These are phyloP conservation scores for Halteria grandinella DNA, from an alignment of 73 alveolate species.

Conservation along the genomic window DNA sequence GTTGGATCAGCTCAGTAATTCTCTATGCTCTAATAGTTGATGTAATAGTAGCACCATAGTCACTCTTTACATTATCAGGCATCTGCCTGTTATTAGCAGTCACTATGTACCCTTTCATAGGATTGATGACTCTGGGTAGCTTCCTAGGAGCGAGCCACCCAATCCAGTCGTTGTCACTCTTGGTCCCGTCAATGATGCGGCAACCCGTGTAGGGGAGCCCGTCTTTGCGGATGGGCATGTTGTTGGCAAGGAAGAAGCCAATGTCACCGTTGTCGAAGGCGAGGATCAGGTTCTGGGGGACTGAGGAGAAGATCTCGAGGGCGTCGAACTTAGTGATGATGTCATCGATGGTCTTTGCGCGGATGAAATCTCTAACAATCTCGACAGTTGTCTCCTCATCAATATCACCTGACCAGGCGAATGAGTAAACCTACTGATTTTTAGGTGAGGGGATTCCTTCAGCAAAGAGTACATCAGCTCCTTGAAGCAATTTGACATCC, in stretches of 20 bases:
- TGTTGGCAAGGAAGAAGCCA: constrained; percentile 1
- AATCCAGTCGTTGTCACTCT: constrained; percentile 60
- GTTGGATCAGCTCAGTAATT: constrained; percentile 70
- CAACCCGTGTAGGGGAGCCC: constrained; percentile 39
- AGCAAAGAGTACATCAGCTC: constrained; percentile 22
- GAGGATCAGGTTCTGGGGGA: constrained; percentile 3
- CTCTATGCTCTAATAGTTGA: constrained; percentile 81
- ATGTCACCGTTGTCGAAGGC: constrained; percentile 57
- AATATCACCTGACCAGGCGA: constrained; percentile 38
- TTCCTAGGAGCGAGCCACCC: constrained; percentile 32
- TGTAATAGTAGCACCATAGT: constrained; percentile 45
- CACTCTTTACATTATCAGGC: constrained; percentile 42
- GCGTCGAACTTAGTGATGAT: background rate
- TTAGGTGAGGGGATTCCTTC: constrained; percentile 4
- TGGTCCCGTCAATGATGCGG: constrained; percentile 54
- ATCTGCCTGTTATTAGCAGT: constrained; percentile 90
- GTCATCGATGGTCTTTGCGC: constrained; percentile 16
- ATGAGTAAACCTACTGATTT: background rate
- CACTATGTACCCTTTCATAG: constrained; percentile 92
- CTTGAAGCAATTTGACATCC: constrained; percentile 20
- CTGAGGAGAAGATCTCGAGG: background rate
- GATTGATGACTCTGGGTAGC: constrained; percentile 82
- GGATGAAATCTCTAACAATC: background rate
- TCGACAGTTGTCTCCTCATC: constrained; percentile 11
- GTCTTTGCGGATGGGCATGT: constrained; percentile 57